A percentile compares a stretch with the other conserved stretches of the same genome.
These are phyloP conservation scores for Cystobasidium pallidum DNA, from an alignment of 1,284 basidiomycete genomes.

Conservation along the genomic window DNA sequence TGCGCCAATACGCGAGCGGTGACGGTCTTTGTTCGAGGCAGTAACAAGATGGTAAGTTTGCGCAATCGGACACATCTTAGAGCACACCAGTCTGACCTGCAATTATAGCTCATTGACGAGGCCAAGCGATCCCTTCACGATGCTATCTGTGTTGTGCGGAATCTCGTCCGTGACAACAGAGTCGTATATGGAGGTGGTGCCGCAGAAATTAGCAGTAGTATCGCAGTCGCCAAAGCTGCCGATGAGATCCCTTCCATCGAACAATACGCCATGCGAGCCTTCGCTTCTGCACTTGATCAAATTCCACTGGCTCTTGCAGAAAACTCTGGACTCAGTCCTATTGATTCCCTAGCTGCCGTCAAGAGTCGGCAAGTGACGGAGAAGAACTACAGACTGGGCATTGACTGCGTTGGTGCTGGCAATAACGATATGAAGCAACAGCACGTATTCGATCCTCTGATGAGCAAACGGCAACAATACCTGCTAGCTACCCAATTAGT, in stretches of 20 bases:
- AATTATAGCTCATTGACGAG: constrained; percentile 87
- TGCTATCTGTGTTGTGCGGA: constrained; percentile 95
- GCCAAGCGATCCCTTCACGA: constrained; percentile 97
- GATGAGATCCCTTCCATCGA: constrained; percentile 97
- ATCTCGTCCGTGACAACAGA: constrained; percentile 90
- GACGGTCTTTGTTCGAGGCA: constrained; percentile 94
- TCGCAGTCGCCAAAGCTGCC: constrained; percentile 90
- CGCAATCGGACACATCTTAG: neutral
- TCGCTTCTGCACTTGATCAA: constrained; percentile 88
- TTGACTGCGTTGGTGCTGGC: constrained; percentile 86
- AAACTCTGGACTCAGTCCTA: constrained; percentile 94
- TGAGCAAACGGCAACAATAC: constrained; percentile 96
- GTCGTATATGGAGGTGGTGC: constrained; percentile 98
- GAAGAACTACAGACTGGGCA: constrained; percentile 79
- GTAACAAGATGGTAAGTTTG: constrained; percentile 92
- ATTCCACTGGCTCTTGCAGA: constrained; percentile 94
- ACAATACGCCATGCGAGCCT: constrained; percentile 99
- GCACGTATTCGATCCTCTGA: constrained; percentile 94
- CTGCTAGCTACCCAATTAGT: constrained; percentile 91
- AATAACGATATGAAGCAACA: constrained; percentile 97
- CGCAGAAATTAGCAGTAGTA: constrained; percentile 91
- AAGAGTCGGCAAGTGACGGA: constrained; percentile 92
- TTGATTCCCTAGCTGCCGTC: constrained; percentile 92
- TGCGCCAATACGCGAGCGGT: constrained; percentile 96
- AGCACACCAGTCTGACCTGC: too few relatives aligned